Percentiles rank a stretch among this genome's conserved stretches.
Conservation (phyloP, 2,329 filamentous ascomycete species). For the Dendryphion nanum region DNA sequence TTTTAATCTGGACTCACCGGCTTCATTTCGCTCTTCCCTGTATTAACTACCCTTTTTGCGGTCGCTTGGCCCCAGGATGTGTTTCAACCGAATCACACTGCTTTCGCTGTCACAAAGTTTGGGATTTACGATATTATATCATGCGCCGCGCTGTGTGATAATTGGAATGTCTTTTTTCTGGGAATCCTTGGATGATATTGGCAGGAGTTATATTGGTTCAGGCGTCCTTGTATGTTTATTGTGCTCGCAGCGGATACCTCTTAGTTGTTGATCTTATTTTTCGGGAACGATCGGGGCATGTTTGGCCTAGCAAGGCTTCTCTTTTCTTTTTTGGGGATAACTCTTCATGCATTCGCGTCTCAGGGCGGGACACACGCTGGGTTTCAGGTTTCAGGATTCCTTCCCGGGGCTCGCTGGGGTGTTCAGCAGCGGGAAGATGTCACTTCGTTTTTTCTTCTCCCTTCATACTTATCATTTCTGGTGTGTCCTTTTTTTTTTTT, state of each 20-base stretch:
- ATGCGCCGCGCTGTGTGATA: constrained; percentile 15
- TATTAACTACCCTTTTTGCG: constrained; percentile 31
- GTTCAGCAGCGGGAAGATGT: too few relatives aligned
- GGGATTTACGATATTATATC: constrained; percentile 23
- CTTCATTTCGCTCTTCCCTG: constrained; percentile 28
- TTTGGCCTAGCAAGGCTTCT: constrained; percentile 1
- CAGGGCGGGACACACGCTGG: constrained; percentile 11
- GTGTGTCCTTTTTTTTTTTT: too few relatives aligned
- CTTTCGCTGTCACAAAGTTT: constrained; percentile 26
- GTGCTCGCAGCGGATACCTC: constrained; percentile 33
- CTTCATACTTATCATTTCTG: too few relatives aligned
- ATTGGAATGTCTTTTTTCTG: constrained; percentile 15
- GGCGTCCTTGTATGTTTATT: constrained; percentile 8
- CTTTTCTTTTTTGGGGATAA: too few relatives aligned
- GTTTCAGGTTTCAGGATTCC: too few relatives aligned
- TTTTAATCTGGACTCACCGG: constrained; percentile 5
- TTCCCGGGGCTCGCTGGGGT: too few relatives aligned
- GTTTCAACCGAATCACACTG: constrained; percentile 11
- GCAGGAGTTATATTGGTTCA: constrained; percentile 16
- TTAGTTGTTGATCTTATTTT: constrained; percentile 17
- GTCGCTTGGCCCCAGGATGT: constrained; percentile 13
- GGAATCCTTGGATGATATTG: constrained; percentile 12
- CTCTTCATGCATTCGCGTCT: constrained; percentile 21
- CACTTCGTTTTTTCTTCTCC: too few relatives aligned
- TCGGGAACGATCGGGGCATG: constrained; percentile 8